These are phyloP conservation scores for Clarkia xantiana DNA, from an alignment of 345 rosid species.

Conservation along the genomic window DNA sequence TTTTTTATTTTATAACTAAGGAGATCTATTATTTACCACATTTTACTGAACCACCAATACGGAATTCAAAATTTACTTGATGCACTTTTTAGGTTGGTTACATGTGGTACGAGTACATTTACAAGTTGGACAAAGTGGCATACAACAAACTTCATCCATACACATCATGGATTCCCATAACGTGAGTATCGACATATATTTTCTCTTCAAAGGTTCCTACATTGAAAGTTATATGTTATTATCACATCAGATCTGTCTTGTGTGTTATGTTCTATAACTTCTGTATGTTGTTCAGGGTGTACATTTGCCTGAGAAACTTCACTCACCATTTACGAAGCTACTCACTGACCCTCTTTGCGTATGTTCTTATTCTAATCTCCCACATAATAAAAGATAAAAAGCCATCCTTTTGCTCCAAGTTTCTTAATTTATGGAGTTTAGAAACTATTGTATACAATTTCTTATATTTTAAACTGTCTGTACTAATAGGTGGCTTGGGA, in stretches of 20 bases:
- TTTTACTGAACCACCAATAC: not conserved
- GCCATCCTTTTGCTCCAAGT: too few species aligned
- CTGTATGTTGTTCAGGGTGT: constrained; percentile 36
- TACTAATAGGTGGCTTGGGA: constrained; percentile 80
- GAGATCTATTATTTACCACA: not conserved
- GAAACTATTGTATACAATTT: not conserved
- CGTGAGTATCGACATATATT: constrained; percentile 33
- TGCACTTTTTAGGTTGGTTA: constrained; percentile 51
- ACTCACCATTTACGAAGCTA: constrained; percentile 64
- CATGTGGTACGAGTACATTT: constrained; percentile 82
- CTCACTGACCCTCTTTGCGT: constrained; percentile 80
- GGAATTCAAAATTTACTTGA: not conserved
- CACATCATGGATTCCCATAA: constrained; percentile 99
- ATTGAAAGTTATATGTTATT: not conserved
- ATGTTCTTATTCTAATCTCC: constrained; percentile 13
- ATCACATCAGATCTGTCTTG: not conserved
- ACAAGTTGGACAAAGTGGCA: constrained; percentile 77
- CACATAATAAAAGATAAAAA: not conserved
- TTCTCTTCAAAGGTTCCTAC: not conserved
- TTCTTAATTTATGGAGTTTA: not conserved
- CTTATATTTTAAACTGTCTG: constrained; percentile 11
- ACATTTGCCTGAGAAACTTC: constrained; percentile 80
- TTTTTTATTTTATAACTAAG: not conserved
- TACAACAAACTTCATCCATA: constrained; percentile 96
- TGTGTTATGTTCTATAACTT: not conserved